Evolutionary conservation across 495 filamentous ascomycete species (phyloP).

Genomic region (Pseudevernia furfuracea): DNA sequence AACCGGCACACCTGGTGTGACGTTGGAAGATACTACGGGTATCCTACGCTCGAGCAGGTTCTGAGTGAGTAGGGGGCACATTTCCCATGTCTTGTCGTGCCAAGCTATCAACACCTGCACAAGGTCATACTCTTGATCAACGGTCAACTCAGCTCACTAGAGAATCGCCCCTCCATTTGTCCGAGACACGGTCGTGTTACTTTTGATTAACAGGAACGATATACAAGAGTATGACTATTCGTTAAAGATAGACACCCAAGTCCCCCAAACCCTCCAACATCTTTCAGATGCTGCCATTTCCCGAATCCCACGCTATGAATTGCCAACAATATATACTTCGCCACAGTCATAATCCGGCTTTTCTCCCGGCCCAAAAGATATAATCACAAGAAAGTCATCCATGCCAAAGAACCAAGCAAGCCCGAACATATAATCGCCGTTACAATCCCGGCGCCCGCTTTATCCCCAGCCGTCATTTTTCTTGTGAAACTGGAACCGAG

Average conservation of each 20-base stretch:
- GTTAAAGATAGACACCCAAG: neutral
- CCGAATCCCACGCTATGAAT: neutral
- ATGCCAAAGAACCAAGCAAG: slow-evolving; percentile 43
- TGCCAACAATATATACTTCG: neutral
- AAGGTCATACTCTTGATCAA: no score
- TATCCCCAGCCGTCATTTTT: slow-evolving; percentile 49
- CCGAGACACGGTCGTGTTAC: no score
- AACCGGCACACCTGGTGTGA: no score
- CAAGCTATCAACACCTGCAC: no score
- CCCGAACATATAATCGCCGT: slow-evolving; percentile 50
- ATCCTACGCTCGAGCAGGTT: no score
- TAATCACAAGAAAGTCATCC: slow-evolving; percentile 33
- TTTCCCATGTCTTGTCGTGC: no score
- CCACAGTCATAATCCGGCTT: neutral
- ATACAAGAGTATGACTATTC: neutral
- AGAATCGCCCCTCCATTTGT: no score
- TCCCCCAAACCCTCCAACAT: neutral
- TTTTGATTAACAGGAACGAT: neutral
- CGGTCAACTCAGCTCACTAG: no score
- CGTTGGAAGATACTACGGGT: no score
- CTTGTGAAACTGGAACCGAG: slow-evolving; percentile 26
- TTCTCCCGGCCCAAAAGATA: neutral
- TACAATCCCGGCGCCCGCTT: slow-evolving; percentile 57
- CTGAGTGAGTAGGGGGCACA: no score
- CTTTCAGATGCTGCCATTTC: neutral